Evolutionary conservation across 2,329 filamentous ascomycete genomes (phyloP).

Genomic region (Coniochaeta sp.): DNA sequence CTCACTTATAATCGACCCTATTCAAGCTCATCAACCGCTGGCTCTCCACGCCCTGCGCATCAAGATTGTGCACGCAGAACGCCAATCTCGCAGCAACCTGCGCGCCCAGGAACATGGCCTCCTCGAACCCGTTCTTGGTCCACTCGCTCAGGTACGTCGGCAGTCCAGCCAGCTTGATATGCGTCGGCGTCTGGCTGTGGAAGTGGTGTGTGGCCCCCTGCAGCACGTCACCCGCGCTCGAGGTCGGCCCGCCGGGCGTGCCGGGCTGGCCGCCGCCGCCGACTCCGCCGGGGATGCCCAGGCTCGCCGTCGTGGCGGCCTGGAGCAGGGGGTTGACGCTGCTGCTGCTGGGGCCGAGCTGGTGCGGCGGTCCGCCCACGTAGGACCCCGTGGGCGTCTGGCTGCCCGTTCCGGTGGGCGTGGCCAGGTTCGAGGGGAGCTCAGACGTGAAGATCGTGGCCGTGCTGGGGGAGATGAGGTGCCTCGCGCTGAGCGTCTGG

Average conservation of each 20-base stretch:
- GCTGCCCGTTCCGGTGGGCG: conserved; percentile 80
- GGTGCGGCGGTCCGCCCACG: conserved; percentile 36
- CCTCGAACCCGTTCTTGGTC: conserved; percentile 74
- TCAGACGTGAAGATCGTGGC: conserved; percentile 97
- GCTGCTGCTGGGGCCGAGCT: conserved; percentile 42
- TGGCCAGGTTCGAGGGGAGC: conserved; percentile 87
- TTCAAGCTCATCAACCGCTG: conserved; percentile 50
- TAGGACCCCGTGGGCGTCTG: conserved; percentile 73
- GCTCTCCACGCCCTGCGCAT: conserved; percentile 41
- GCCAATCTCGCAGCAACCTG: conserved; percentile 69
- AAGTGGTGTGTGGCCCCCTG: conserved; percentile 37
- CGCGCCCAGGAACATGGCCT: conserved; percentile 78
- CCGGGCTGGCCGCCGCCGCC: conserved; percentile 32
- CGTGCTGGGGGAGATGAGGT: conserved; percentile 84
- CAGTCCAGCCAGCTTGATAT: conserved; percentile 68
- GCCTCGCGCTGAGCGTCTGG: conserved; percentile 69
- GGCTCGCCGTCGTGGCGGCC: conserved; percentile 71
- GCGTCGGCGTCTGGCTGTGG: conserved; percentile 69
- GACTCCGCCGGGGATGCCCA: conserved; percentile 30
- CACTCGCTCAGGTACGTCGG: conserved; percentile 88
- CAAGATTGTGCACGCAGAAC: conserved; percentile 52
- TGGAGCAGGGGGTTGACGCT: conserved; percentile 82
- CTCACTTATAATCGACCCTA: conserved; percentile 56
- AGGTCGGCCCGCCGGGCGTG: conserved; percentile 9
- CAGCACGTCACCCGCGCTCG: conserved; percentile 28